phyloP scores from a whole-genome alignment of 78 protist species.

The slime mould (Dictyostelium discoideum) region dicty_2.7 NC_007089.4:282501-283000 shows the following conservation, averaged over 20 bases:
- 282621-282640: conserved; percentile 53
- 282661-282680: conserved; percentile 9
- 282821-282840: not conserved
- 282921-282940: not conserved
- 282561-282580: not conserved
- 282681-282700: conserved; percentile 11
- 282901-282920: no score
- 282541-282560: not conserved
- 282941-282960: no score
- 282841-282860: not conserved
- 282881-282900: not conserved
- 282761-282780: not conserved
- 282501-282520: conserved; percentile 60
- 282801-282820: not conserved
- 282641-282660: conserved; percentile 11
- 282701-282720: not conserved
- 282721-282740: not conserved
- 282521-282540: no score
- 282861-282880: no score
- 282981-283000: no score
- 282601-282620: conserved; percentile 11
- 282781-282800: not conserved
- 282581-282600: not conserved
- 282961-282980: no score
- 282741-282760: not conserved